Base-by-base conservation (phyloP, 2,329 filamentous ascomycete species). In the Escovopsis sp. region DNA sequence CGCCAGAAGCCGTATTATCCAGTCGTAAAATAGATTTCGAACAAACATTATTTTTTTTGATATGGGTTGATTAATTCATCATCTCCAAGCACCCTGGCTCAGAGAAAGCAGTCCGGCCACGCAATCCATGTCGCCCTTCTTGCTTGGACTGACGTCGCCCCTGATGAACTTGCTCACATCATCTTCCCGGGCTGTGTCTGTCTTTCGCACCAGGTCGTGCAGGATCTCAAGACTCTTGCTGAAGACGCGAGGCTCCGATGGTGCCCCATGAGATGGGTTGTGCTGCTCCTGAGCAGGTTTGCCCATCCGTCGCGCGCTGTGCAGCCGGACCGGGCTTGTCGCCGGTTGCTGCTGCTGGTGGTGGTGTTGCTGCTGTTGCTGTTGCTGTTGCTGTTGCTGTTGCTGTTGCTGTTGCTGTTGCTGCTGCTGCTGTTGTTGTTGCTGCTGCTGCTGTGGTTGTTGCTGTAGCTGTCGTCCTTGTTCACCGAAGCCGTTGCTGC, bases 21-120 rank as follows among this genome's bases (percentile, higher is more conserved):
- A 40, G 39, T 40, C 39, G 39, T 35, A 8, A 40, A 40, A 14
- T 14, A 35, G 30, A 40, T 13, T 20, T 10, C 20, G n/a, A 24
- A 32, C 34, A 35, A 29, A 32, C 11, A 37, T 30, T 30, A 11
- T 12, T 25, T 15, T n/a, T 39, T 24, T 30, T 7, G 27, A 30
- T 30, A 31, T 43, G 16, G 40, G 39, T 37, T 43, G 34, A 32
- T 38, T 35, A 32, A 12, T 16, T 24, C 29, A 30, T 41, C 62
- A 82, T 54, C 76, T 73, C 87, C 88, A 95, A 55, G 85, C 85
- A n/a, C 88, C 89, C 62, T 94, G 84, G 53, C 86, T 93, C 37
- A 96, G 68, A 39, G 84, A 89, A 47, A 95, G 60, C 48, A 96
- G 63, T n/a, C 86, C 86, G 42, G 89, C 85, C 37, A 94, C 81